These are phyloP conservation scores for Metschnikowia cubensis DNA, from an alignment of 805 yeast genomes.

Conservation along the genomic window DNA sequence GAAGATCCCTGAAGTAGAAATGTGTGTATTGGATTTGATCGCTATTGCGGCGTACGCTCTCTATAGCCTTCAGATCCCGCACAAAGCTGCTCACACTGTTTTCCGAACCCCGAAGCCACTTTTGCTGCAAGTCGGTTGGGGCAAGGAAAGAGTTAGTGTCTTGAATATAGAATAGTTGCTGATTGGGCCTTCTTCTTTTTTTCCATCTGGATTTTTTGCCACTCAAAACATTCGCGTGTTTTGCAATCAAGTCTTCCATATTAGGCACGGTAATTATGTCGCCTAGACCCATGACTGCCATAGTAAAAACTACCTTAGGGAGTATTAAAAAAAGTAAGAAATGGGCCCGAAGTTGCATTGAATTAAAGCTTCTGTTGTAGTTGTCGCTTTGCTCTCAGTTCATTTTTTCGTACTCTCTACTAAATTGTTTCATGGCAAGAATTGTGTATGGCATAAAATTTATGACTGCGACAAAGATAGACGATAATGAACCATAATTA, in stretches of 20 bases:
- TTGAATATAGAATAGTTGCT: background rate
- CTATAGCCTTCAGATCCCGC: background rate
- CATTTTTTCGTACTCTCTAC: no score
- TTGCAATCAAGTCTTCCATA: background rate
- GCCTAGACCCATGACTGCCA: background rate
- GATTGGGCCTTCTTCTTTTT: background rate
- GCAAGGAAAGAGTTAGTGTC: background rate
- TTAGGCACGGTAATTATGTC: constrained; percentile 1
- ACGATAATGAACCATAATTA: background rate
- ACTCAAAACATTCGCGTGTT: background rate
- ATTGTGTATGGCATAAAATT: constrained; percentile 1
- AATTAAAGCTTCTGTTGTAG: background rate
- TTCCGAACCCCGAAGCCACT: background rate
- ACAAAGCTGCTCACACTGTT: background rate
- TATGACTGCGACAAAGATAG: background rate
- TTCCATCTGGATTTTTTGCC: constrained; percentile 2
- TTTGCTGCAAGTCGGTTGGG: constrained; percentile 1
- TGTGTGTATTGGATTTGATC: constrained; percentile 1
- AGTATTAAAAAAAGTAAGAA: background rate
- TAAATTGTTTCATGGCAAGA: background rate
- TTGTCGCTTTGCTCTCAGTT: background rate
- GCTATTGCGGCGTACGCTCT: background rate
- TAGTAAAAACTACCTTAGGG: background rate
- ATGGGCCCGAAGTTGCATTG: background rate
- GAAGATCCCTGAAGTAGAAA: constrained; percentile 9